A percentile compares a stretch with the other conserved stretches of the same genome.
These are phyloP conservation scores for Populus hybrid DNA, from an alignment of 441 rosid genomes.

Conservation along the genomic window DNA sequence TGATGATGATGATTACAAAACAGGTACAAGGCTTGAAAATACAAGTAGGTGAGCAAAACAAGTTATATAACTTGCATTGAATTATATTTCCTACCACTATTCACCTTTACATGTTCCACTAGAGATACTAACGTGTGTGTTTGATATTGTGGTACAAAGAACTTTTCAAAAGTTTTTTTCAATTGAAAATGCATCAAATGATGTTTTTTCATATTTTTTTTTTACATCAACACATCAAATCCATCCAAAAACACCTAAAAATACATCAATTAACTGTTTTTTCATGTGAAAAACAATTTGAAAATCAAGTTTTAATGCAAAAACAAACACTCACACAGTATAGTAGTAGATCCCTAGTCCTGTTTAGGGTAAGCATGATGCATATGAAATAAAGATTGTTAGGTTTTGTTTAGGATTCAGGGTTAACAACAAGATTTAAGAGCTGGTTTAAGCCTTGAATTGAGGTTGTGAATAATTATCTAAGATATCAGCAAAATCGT, in stretches of 20 bases:
- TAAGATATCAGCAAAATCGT: not conserved
- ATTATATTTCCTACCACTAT: not conserved
- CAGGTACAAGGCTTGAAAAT: not conserved
- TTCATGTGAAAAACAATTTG: no score
- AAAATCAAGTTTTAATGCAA: no score
- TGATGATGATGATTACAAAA: not conserved
- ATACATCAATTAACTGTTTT: no score
- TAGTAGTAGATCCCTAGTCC: no score
- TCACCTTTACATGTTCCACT: not conserved
- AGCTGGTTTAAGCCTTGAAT: not conserved
- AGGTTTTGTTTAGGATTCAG: no score
- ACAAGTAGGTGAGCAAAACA: not conserved
- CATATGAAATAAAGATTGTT: no score
- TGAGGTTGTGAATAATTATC: not conserved
- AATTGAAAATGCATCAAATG: not conserved
- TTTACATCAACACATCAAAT: not conserved
- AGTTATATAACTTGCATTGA: not conserved
- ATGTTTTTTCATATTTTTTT: not conserved
- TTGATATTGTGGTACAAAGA: not conserved
- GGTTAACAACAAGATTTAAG: no score
- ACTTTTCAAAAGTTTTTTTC: not conserved
- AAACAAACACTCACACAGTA: no score
- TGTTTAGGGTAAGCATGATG: no score
- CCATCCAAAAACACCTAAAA: no score
- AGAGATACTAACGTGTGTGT: not conserved